Percentiles rank a stretch among this genome's conserved stretches.
phyloP scores from a whole-genome alignment of 306 rosid species.

The Quercus berberidifolia region DNA sequence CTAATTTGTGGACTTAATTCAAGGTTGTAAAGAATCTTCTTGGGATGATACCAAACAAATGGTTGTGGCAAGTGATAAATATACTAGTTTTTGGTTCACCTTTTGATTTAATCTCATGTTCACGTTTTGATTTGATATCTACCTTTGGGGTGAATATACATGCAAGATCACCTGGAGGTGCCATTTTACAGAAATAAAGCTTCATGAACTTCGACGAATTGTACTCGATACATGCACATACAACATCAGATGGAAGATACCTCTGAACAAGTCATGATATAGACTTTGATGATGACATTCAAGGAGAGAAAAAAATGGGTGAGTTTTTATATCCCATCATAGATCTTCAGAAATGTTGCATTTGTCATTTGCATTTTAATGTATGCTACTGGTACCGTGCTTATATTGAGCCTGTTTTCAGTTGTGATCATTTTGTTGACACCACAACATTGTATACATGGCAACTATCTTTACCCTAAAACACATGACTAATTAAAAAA shows the following conservation, averaged over 20 bases:
- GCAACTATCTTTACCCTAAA: neutral
- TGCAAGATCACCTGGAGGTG: no score
- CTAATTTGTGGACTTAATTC: no score
- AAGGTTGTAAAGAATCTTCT: no score
- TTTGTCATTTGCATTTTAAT: neutral
- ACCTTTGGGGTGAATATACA: no score
- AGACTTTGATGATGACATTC: no score
- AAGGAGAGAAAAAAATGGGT: conserved; percentile 35
- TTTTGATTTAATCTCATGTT: no score
- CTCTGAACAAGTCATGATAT: no score
- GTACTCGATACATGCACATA: conserved; percentile 52
- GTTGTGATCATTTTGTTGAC: neutral
- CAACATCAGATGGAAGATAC: conserved; percentile 42
- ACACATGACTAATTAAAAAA: neutral
- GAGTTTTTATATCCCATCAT: conserved; percentile 18
- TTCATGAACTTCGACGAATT: conserved; percentile 33
- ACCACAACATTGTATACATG: neutral
- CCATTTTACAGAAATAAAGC: no score
- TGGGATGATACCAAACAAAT: no score
- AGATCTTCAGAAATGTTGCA: conserved; percentile 2
- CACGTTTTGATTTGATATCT: no score
- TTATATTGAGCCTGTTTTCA: neutral
- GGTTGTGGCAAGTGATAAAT: no score
- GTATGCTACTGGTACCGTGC: neutral
- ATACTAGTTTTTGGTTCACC: no score